Evolutionary conservation across 1,139 yeast species (phyloP).

Genomic region (Geotrichum citri-aurantii): DNA sequence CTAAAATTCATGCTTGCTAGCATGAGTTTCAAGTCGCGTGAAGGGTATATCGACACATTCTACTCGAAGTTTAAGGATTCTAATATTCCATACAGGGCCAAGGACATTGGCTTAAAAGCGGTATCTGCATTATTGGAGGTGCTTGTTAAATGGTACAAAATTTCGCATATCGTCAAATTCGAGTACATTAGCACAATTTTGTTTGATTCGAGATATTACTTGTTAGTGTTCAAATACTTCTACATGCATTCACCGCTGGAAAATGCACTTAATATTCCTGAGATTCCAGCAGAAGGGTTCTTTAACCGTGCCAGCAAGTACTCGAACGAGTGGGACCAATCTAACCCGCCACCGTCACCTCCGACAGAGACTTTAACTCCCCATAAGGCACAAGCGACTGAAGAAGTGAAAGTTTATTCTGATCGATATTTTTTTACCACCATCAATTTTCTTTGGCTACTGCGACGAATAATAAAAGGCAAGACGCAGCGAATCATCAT

Average conservation of each 20-base stretch:
- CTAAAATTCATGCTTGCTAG: constrained; percentile 55
- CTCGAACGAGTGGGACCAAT: constrained; percentile 20
- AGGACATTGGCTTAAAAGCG: constrained; percentile 62
- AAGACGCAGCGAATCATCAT: constrained; percentile 40
- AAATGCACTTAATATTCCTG: constrained; percentile 31
- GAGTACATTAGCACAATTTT: constrained; percentile 68
- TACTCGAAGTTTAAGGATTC: constrained; percentile 10
- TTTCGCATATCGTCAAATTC: constrained; percentile 68
- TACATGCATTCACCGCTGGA: constrained; percentile 37
- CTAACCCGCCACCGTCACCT: constrained; percentile 14
- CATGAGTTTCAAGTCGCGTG: constrained; percentile 21
- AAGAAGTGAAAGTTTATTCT: constrained; percentile 26
- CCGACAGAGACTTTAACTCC: constrained; percentile 8
- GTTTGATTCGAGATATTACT: constrained; percentile 64
- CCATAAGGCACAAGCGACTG: constrained; percentile 11
- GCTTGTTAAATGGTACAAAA: constrained; percentile 71
- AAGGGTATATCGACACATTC: constrained; percentile 19
- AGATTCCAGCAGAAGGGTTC: constrained; percentile 41
- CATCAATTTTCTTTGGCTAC: constrained; percentile 33
- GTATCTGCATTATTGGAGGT: constrained; percentile 50
- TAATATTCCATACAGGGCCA: constrained; percentile 43
- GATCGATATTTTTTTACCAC: constrained; percentile 33
- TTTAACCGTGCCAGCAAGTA: constrained; percentile 41
- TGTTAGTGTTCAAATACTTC: constrained; percentile 40
- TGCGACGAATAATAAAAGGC: constrained; percentile 35